phyloP scores from a whole-genome alignment of 192 early-diverging fungal species.

The Coemansia sp. region DNA sequence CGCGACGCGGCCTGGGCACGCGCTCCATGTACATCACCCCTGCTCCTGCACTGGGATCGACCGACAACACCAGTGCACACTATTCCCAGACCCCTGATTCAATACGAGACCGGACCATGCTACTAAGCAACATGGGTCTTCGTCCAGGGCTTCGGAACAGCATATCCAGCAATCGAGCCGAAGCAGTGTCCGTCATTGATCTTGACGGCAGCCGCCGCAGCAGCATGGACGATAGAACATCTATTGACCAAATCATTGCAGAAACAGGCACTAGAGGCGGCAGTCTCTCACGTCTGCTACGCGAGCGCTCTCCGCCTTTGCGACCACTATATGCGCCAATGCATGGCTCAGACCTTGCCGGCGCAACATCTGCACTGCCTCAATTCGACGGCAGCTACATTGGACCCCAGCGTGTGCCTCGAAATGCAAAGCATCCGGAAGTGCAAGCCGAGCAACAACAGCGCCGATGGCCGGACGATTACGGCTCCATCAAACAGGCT shows the following conservation, averaged over 20 bases:
- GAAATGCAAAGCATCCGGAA: constrained; percentile 33
- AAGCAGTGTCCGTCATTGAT: constrained; percentile 1
- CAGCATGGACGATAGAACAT: constrained; percentile 41
- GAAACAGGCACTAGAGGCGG: constrained; percentile 17
- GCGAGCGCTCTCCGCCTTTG: constrained; percentile 29
- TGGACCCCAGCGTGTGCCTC: constrained; percentile 34
- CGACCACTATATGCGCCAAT: neutral
- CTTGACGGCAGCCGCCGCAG: constrained; percentile 21
- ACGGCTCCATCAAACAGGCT: constrained; percentile 12
- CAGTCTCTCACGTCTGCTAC: constrained; percentile 43
- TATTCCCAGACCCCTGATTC: constrained; percentile 53
- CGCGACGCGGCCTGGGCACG: constrained; percentile 26
- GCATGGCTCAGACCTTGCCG: neutral
- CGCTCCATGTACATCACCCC: constrained; percentile 28
- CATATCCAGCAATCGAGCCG: constrained; percentile 18
- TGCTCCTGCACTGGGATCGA: neutral
- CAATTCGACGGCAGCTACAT: constrained; percentile 33
- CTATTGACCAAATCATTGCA: constrained; percentile 40
- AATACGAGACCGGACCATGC: constrained; percentile 51
- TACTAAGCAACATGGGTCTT: constrained; percentile 38
- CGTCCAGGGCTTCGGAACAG: constrained; percentile 27
- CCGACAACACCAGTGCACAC: constrained; percentile 16
- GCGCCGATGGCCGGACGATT: constrained; percentile 1
- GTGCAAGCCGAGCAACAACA: constrained; percentile 1
- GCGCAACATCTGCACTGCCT: constrained; percentile 12